Conservation (phyloP, 306 rosid species). For the Corylus americana region DNA sequence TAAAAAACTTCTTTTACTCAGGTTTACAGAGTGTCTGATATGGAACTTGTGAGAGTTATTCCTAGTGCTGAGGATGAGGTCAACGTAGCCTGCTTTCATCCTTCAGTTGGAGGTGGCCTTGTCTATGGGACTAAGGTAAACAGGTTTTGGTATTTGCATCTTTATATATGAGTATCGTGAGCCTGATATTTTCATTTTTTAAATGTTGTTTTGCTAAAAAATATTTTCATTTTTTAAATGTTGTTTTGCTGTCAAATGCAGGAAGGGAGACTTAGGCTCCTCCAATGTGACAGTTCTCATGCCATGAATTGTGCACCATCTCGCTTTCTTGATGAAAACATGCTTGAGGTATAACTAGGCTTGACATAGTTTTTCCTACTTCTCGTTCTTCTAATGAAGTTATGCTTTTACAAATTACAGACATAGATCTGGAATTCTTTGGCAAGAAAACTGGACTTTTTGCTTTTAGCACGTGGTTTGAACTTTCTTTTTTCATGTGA, state of each 20-base stretch:
- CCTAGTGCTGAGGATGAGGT: constrained; percentile 71
- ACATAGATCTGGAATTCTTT: background rate
- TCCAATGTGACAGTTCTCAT: constrained; percentile 47
- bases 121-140: constrained; percentile 64
- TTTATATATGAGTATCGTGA: background rate
- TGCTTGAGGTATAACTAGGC: constrained; percentile 47
- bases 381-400: background rate
- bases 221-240: background rate
- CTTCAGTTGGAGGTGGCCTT: constrained; percentile 60
- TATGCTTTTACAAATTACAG: background rate
- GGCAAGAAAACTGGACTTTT: background rate
- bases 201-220: background rate
- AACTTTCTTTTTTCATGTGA: background rate
- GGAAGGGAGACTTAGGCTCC: constrained; percentile 67
- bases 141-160: background rate
- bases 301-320: constrained; percentile 26
- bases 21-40: constrained; percentile 49
- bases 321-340: constrained; percentile 44
- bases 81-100: constrained; percentile 66
- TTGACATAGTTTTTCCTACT: background rate
- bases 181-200: background rate
- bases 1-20: background rate
- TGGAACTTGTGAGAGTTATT: constrained; percentile 64
- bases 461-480: background rate
- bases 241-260: constrained; percentile 20